These are phyloP conservation scores for Sporothrix schenckii DNA, from an alignment of 2,329 filamentous ascomycete genomes.

Conservation along the genomic window DNA sequence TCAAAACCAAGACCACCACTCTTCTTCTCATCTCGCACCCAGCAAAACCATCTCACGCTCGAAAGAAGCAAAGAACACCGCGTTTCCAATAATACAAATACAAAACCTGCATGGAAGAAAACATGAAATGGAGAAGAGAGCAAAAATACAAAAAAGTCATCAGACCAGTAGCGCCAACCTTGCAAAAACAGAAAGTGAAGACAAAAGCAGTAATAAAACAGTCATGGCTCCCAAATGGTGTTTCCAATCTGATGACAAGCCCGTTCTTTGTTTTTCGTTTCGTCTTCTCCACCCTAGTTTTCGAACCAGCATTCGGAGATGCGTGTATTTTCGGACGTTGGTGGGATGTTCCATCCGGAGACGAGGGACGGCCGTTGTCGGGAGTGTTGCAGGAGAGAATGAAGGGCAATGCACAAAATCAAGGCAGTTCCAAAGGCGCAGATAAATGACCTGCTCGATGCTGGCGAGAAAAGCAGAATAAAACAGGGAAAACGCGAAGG, in stretches of 20 bases:
- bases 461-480: constrained; percentile 40
- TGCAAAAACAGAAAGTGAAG: constrained; percentile 27
- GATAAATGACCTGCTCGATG: constrained; percentile 43
- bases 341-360: constrained; percentile 1
- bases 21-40: not conserved
- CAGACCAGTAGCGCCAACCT: constrained; percentile 34
- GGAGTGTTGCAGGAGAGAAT: constrained; percentile 48
- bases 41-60: not conserved
- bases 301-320: constrained; percentile 32
- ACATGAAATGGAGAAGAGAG: constrained; percentile 14
- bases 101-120: constrained; percentile 19
- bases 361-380: constrained; percentile 33
- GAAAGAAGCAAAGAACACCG: constrained; percentile 24
- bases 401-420: constrained; percentile 29
- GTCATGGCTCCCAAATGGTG: constrained; percentile 35
- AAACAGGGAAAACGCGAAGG: not conserved
- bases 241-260: constrained; percentile 38
- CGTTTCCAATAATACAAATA: not conserved
- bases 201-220: constrained; percentile 31
- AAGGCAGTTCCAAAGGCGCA: constrained; percentile 41
- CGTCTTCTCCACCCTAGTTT: constrained; percentile 3
- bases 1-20: not conserved
- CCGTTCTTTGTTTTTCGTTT: constrained; percentile 28
- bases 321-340: constrained; percentile 23
- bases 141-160: constrained; percentile 27